These are phyloP conservation scores for Ceratocystis diversiconidia DNA, from an alignment of 2,329 filamentous ascomycete species.

Conservation along the genomic window DNA sequence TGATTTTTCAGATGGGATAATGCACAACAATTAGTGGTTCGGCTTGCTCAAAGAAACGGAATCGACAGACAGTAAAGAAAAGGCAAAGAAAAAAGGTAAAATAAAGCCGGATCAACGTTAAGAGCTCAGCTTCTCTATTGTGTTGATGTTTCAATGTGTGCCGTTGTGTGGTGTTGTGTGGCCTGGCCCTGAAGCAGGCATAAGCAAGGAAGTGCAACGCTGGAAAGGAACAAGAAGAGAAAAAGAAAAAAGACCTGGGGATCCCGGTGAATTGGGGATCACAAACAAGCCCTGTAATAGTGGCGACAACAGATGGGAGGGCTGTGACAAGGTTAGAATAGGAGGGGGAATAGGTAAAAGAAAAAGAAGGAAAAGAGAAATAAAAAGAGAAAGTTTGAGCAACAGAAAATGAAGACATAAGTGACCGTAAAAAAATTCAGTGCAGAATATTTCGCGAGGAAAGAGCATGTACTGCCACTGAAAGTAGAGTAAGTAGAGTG, in stretches of 20 bases:
- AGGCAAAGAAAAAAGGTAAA: neutral
- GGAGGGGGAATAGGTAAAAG: neutral
- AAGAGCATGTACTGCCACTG: conserved; percentile 4
- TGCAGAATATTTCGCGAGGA: neutral
- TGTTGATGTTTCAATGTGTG: neutral
- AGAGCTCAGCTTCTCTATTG: neutral
- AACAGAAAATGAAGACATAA: neutral
- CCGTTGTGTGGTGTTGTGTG: neutral
- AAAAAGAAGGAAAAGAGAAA: neutral
- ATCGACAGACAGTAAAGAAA: neutral
- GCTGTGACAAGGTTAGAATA: neutral
- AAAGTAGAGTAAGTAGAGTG: neutral
- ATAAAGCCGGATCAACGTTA: neutral
- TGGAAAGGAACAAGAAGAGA: neutral
- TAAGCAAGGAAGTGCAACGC: neutral
- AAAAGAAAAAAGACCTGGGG: too few species aligned
- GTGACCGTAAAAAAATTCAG: neutral
- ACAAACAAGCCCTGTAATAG: neutral
- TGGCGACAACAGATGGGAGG: neutral
- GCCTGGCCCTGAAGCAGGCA: neutral
- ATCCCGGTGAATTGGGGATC: neutral
- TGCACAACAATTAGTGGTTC: too few species aligned
- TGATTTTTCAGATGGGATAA: too few species aligned
- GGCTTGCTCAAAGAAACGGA: too few species aligned
- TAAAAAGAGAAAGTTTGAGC: neutral